Base-by-base conservation (phyloP, 2,329 filamentous ascomycete species). In the Calonectria pteridis region DNA sequence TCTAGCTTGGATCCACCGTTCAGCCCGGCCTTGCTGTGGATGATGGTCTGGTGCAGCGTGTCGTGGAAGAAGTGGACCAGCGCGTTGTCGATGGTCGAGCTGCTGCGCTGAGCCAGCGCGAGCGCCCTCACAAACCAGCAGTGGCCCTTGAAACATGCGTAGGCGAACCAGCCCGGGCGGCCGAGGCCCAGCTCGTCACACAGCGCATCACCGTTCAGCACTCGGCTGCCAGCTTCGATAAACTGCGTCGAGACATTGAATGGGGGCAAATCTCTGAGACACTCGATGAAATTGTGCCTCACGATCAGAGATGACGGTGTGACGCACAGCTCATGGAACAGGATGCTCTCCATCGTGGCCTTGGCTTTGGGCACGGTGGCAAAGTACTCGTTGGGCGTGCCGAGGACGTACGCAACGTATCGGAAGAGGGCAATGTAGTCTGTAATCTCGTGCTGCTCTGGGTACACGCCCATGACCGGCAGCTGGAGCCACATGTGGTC, bases 401-500 rank as follows among this genome's bases (percentile, higher is more conserved):
- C 83, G 6, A 84, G 73, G 1, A 84, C 71, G 70, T 84, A 80
- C 1, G 77, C 81, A 2, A 84, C 69, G 43, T 82, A 84, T 20
- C 83, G 76, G 53, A 77, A 94, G 0, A 94, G 83, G 0, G 92
- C 92, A 50, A 93, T 87, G 77, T 93, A 94, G 76, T 94, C 92
- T 13, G 83, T 82, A 1, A 88, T 89, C 75, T 94, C 92, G 72
- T 90, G 89, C 43, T 87, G 75, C 1, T 86, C 86, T 11, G 92
- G 85, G 73, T 87, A 91, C 50, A 94, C 89, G 0, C 92, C 92
- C 83, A 93, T 91, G 2, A 89, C 86, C 0, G 92, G 93, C 2
- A 94, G 86, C 58, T 89, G 89, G 0, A 93, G 80, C 88, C 89
- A 94, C 74, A 93, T 88, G 33, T 93, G 84, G 0, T 88, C 89